Evolutionary conservation across 2,329 filamentous ascomycete species (phyloP).

Genomic region (Alternaria infectoria): DNA sequence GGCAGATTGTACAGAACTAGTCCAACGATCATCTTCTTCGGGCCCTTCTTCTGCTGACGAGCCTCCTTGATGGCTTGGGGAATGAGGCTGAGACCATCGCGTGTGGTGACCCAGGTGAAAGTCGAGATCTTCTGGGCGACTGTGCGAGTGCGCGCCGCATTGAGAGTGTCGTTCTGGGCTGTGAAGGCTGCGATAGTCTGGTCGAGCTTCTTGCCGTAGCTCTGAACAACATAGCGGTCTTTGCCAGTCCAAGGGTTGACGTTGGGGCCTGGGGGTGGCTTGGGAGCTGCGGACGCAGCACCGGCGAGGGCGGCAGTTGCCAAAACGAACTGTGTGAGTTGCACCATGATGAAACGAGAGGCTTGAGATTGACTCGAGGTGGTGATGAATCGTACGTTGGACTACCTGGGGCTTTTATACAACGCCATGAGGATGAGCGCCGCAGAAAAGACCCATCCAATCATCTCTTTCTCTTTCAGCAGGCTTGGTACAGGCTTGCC

Average conservation of each 20-base stretch:
- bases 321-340: constrained; percentile 29
- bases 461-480: constrained; percentile 7
- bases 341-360: constrained; percentile 28
- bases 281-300: constrained; percentile 23
- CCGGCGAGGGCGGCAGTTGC: constrained; percentile 27
- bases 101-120: constrained; percentile 35
- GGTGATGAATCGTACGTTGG: neutral
- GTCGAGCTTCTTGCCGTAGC: constrained; percentile 35
- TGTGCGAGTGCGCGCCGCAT: constrained; percentile 35
- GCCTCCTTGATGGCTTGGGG: constrained; percentile 29
- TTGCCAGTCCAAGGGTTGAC: constrained; percentile 32
- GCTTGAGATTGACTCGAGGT: neutral
- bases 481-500: constrained; percentile 5
- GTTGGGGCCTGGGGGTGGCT: constrained; percentile 12
- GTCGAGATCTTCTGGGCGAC: constrained; percentile 35
- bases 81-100: constrained; percentile 26
- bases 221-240: constrained; percentile 30
- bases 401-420: constrained; percentile 13
- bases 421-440: neutral
- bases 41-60: constrained; percentile 24
- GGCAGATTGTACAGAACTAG: constrained; percentile 88
- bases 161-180: constrained; percentile 31
- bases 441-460: neutral
- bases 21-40: constrained; percentile 31
- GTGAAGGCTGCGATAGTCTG: constrained; percentile 32